Conservation (phyloP, 768 basidiomycete species). For the Hortiboletus campestris region DNA sequence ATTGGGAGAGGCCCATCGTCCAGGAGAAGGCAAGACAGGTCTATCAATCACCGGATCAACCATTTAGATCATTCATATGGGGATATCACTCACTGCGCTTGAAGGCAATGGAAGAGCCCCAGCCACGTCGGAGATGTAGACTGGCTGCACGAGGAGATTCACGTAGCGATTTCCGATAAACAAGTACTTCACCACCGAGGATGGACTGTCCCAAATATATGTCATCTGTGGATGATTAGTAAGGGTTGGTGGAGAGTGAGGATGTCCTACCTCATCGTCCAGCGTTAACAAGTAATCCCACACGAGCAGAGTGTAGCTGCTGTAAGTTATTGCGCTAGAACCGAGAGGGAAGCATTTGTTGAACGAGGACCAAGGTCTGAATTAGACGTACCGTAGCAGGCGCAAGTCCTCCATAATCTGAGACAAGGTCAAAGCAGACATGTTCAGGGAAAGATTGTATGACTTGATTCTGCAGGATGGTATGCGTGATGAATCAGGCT, state of each 20-base stretch:
- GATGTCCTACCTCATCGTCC: conserved; percentile 1
- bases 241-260: not conserved
- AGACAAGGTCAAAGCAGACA: not conserved
- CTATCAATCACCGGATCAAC: not conserved
- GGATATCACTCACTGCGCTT: not conserved
- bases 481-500: not conserved
- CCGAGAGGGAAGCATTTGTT: not conserved
- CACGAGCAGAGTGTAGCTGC: not conserved
- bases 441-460: not conserved
- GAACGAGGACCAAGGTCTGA: not conserved
- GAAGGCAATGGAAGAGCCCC: not conserved
- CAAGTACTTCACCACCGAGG: not conserved
- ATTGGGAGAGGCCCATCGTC: not conserved
- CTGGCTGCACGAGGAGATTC: not conserved
- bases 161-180: conserved; percentile 6
- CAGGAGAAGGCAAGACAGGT: not conserved
- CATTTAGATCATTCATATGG: not conserved
- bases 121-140: not conserved
- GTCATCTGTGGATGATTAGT: not conserved
- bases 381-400: not conserved
- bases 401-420: not conserved
- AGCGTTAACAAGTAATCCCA: conserved; percentile 8
- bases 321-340: not conserved
- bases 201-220: not conserved
- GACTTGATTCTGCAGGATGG: not conserved